Conservation (phyloP, 768 basidiomycete genomes). For the Panus rudis region DNA sequence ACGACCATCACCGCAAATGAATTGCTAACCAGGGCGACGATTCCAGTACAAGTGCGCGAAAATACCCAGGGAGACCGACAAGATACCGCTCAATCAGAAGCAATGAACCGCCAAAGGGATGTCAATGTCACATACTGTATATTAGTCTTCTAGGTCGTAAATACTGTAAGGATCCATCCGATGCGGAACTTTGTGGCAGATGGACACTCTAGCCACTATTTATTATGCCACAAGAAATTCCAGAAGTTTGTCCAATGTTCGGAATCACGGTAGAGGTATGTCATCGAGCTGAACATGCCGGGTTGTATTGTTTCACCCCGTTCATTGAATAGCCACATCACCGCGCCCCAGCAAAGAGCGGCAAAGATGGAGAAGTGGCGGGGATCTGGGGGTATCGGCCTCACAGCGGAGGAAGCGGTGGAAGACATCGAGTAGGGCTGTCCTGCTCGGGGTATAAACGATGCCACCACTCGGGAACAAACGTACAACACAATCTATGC, state of each 20-base stretch:
- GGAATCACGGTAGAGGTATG: slow-evolving; percentile 91
- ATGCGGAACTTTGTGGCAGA: too few species aligned
- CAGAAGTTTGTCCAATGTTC: slow-evolving; percentile 76
- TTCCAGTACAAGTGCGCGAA: slow-evolving; percentile 57
- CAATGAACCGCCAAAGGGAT: too few species aligned
- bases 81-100: slow-evolving; percentile 22
- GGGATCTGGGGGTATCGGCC: slow-evolving; percentile 79
- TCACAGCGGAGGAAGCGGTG: slow-evolving; percentile 36
- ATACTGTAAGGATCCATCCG: too few species aligned
- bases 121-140: too few species aligned
- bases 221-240: slow-evolving; percentile 91
- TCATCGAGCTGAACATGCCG: slow-evolving; percentile 96
- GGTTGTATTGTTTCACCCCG: slow-evolving; percentile 88
- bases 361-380: slow-evolving; percentile 83
- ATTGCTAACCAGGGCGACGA: too few species aligned
- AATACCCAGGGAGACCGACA: slow-evolving; percentile 45
- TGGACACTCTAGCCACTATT: too few species aligned
- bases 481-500: slow-evolving; percentile 93
- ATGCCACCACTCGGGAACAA: slow-evolving; percentile 83
- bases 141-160: too few species aligned
- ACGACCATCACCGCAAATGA: too few species aligned
- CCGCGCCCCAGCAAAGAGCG: slow-evolving; percentile 86
- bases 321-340: slow-evolving; percentile 94
- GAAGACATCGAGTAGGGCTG: slow-evolving; percentile 43
- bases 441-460: slow-evolving; percentile 78